Percentiles rank a stretch among this genome's conserved stretches.
These are phyloP conservation scores for Apostasia shenzhenica DNA, from an alignment of 106 monocot genomes.

Conservation along the genomic window DNA sequence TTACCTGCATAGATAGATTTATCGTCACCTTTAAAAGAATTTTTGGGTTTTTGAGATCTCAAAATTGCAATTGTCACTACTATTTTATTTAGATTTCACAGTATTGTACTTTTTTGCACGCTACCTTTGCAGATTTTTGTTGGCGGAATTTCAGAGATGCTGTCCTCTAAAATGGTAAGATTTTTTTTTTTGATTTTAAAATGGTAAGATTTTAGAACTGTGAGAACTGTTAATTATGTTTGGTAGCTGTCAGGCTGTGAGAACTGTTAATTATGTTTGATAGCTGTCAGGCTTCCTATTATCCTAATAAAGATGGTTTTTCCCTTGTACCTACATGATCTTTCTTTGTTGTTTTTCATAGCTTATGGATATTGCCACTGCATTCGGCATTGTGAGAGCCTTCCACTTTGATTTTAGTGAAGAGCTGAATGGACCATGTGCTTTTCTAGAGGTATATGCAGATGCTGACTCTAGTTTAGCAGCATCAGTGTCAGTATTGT, in stretches of 20 bases:
- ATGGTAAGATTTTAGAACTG: conserved; percentile 21
- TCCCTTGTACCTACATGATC: background rate
- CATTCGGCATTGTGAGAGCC: conserved; percentile 61
- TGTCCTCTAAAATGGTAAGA: conserved; percentile 80
- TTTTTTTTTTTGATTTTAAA: conserved; percentile 14
- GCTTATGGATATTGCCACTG: conserved; percentile 71
- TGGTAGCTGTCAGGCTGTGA: background rate
- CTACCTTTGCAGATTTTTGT: conserved; percentile 73
- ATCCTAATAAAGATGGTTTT: background rate
- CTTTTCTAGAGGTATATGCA: conserved; percentile 75
- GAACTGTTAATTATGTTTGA: background rate
- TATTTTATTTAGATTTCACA: background rate
- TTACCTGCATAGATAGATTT: background rate
- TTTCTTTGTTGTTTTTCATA: conserved; percentile 26
- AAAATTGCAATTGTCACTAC: too few species aligned
- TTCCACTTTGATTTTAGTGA: conserved; percentile 63
- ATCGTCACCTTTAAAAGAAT: background rate
- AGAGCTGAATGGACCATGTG: conserved; percentile 60
- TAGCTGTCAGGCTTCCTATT: background rate
- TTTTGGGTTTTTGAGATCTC: background rate
- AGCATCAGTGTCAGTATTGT: background rate
- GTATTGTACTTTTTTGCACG: too few species aligned
- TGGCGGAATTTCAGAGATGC: conserved; percentile 64
- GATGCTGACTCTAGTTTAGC: background rate
- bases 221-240: background rate